Evolutionary conservation across 768 basidiomycete genomes (phyloP).

Genomic region (Psilocybe cyanescens): DNA sequence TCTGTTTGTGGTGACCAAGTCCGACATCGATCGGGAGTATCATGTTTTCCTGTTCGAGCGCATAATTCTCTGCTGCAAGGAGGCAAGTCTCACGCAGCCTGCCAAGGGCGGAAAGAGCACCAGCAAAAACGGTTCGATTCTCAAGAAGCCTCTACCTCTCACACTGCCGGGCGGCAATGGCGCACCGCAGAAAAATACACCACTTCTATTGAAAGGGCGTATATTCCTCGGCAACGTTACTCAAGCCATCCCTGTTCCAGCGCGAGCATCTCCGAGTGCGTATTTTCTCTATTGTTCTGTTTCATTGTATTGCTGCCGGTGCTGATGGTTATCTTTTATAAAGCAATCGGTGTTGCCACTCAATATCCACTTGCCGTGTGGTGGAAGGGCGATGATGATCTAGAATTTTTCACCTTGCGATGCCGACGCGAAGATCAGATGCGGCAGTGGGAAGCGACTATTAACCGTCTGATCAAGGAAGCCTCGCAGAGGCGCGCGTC

Average conservation of each 20-base stretch:
- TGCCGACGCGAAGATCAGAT: constrained; percentile 93
- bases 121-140: constrained; percentile 86
- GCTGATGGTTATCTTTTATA: constrained; percentile 9
- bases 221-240: constrained; percentile 98
- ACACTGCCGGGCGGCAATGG: constrained; percentile 53
- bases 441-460: constrained; percentile 88
- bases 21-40: constrained; percentile 95
- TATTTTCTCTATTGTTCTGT: constrained; percentile 13
- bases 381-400: constrained; percentile 93
- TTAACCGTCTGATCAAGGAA: constrained; percentile 86
- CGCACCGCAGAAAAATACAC: constrained; percentile 75
- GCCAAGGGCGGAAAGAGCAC: constrained; percentile 68
- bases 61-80: constrained; percentile 99
- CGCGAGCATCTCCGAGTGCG: constrained; percentile 67
- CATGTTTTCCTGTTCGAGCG: constrained; percentile 99
- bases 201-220: constrained; percentile 90
- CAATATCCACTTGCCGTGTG: constrained; percentile 86
- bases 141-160: constrained; percentile 74
- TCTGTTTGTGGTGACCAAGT: constrained; percentile 94
- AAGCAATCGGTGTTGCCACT: constrained; percentile 54
- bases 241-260: constrained; percentile 64
- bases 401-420: constrained; percentile 93
- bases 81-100: constrained; percentile 59
- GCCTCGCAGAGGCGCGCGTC: constrained; percentile 70
- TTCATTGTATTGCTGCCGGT: constrained; percentile 5